Evolutionary conservation across 2,329 filamentous ascomycete species (phyloP).

Genomic region (Stagonosporopsis rhizophila): DNA sequence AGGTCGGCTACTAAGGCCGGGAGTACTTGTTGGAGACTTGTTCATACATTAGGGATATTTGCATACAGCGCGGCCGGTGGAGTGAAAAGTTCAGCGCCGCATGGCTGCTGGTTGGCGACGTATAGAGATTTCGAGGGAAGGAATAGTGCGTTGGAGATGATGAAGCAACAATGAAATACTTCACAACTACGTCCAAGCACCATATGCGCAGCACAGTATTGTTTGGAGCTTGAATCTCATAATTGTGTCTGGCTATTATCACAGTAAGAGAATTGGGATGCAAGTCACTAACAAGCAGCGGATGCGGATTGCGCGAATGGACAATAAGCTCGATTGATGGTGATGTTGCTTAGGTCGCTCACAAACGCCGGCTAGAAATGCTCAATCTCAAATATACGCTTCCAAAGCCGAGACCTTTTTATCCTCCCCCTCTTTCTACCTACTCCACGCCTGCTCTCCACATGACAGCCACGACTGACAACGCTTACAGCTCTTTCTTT

Average conservation of each 20-base stretch:
- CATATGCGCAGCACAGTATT: neutral
- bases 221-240: neutral
- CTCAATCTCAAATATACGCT: constrained; percentile 7
- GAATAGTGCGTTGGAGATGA: constrained; percentile 7
- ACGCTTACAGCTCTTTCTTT: constrained; percentile 48
- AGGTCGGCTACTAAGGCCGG: constrained; percentile 71
- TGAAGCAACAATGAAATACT: constrained; percentile 20
- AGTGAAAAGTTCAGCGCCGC: constrained; percentile 8
- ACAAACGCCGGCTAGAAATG: constrained; percentile 25
- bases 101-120: constrained; percentile 3
- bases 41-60: constrained; percentile 43
- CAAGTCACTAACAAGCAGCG: neutral
- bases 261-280: too few relatives aligned
- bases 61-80: constrained; percentile 35
- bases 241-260: neutral
- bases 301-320: neutral
- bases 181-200: constrained; percentile 7
- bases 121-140: neutral
- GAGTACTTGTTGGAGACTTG: constrained; percentile 37
- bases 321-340: neutral
- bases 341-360: constrained; percentile 14
- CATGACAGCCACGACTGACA: neutral
- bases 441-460: neutral
- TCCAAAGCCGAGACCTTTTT: neutral
- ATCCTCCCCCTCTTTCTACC: neutral